Evolutionary conservation across 2,329 filamentous ascomycete genomes (phyloP), one percentile per base, ranked within the genome.

Genomic region (Colletotrichum siamense): DNA sequence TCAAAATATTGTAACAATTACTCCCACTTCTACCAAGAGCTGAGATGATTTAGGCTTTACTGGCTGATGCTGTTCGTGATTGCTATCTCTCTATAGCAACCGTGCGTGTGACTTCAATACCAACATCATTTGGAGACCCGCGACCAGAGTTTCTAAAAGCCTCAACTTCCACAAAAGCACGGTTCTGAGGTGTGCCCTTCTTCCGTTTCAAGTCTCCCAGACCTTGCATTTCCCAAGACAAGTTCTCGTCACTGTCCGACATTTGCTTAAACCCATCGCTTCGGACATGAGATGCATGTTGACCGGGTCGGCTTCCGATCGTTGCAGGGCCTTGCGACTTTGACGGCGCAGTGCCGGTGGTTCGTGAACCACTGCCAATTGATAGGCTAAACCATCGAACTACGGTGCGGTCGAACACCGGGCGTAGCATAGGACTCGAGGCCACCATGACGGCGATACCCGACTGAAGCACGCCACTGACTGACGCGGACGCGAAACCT

Each of bases 211-310:
- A 6, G 16, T 22, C 36, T 30, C 28, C 28, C 28, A 30, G 28
- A 10, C 64, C 57, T 26, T 49, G 70, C 12, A 79, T 32, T 32
- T 79, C 77, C 79, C 78, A 80, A 13, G 71, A 68, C 18, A 79
- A 44, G 22, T 80, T 73, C 62, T 79, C 78, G 26, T 79, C 77
- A 55, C 79, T 79, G 30, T 78, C 79, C 5, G 79, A 71, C 32
- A 80, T 73, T 26, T 77, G 75, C 22, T 76, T 67, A 39, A 79
- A 79, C n/a, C 61, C 49, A 9, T 65, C 44, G 8, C 16, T 36
- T 10, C 39, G 44, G 10, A 24, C 5, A 59, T 57, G 44, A 4
- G 22, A 18, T 15, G 7, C 44, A 8, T 32, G 28, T 32, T 65
- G 44, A 10, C 36, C 44, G 3, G 22, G 12, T 5, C 28, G 28